phyloP scores from a whole-genome alignment of 331 rosid species.

The Rhamnella rubrinervis region DNA sequence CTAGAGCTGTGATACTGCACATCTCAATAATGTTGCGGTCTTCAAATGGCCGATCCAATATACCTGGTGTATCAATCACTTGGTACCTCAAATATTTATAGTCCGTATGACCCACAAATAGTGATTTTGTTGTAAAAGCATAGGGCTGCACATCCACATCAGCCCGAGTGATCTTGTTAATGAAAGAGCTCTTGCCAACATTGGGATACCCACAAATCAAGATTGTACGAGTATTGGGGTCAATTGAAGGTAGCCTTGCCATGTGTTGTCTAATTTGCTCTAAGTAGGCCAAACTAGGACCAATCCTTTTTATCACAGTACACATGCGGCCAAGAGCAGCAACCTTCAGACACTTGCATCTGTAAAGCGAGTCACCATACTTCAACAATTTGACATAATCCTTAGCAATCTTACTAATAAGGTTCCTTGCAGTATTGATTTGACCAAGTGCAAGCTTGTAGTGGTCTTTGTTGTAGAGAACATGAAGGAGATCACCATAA shows the following conservation, averaged over 20 bases:
- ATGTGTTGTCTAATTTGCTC: conserved; percentile 87
- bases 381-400: conserved; percentile 74
- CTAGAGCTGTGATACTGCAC: conserved; percentile 93
- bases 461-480: conserved; percentile 78
- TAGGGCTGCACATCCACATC: conserved; percentile 92
- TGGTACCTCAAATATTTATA: conserved; percentile 83
- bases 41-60: conserved; percentile 90
- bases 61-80: conserved; percentile 92
- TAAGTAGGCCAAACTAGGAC: conserved; percentile 80
- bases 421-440: conserved; percentile 71
- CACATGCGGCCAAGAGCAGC: conserved; percentile 97
- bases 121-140: conserved; percentile 91
- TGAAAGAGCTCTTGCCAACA: conserved; percentile 85
- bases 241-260: conserved; percentile 92
- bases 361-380: conserved; percentile 77
- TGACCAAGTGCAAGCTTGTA: conserved; percentile 86
- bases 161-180: conserved; percentile 83
- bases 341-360: conserved; percentile 77
- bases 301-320: conserved; percentile 77
- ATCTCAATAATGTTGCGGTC: conserved; percentile 91
- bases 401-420: conserved; percentile 65
- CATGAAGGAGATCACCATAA: conserved; percentile 79
- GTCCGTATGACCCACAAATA: conserved; percentile 85
- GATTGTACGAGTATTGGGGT: conserved; percentile 70
- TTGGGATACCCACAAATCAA: conserved; percentile 86